phyloP scores from a whole-genome alignment of 192 early-diverging fungal species.

The Coemansia pectinata region DNA sequence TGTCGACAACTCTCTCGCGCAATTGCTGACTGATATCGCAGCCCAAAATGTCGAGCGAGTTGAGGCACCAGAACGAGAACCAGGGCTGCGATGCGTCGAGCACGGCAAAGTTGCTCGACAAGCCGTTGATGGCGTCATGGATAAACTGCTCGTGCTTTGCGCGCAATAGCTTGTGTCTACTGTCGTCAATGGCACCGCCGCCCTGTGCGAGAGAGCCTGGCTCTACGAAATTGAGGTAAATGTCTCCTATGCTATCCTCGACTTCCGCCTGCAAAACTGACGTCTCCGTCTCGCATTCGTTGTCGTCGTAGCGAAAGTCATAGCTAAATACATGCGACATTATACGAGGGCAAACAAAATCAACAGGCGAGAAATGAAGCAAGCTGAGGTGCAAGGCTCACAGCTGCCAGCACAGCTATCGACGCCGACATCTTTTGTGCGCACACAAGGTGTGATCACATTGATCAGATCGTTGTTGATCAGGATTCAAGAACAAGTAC shows the following conservation, averaged over 20 bases:
- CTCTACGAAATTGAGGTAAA: conserved; percentile 20
- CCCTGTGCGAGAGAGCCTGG: conserved; percentile 15
- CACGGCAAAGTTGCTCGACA: conserved; percentile 59
- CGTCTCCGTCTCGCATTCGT: conserved; percentile 45
- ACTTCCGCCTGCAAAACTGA: conserved; percentile 38
- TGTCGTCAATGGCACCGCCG: conserved; percentile 34
- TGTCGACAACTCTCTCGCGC: conserved; percentile 52
- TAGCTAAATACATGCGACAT: conserved; percentile 42
- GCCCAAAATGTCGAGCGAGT: conserved; percentile 78
- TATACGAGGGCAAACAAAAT: background rate
- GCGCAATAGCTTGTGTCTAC: conserved; percentile 52
- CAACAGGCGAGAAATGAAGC: background rate
- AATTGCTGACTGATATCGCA: conserved; percentile 53
- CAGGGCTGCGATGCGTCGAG: conserved; percentile 90
- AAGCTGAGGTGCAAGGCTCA: background rate
- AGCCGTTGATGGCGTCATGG: conserved; percentile 45
- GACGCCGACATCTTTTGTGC: background rate
- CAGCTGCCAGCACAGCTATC: background rate
- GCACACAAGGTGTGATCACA: background rate
- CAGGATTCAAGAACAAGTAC: background rate
- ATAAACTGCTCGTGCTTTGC: conserved; percentile 63
- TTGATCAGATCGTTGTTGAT: background rate
- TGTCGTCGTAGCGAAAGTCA: conserved; percentile 52
- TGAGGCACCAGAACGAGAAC: conserved; percentile 89
- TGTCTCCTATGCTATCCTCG: conserved; percentile 45